Percentiles rank a stretch among this genome's conserved stretches.
These are phyloP conservation scores for Raffaelea albimanens DNA, from an alignment of 2,329 filamentous ascomycete genomes.

Conservation along the genomic window DNA sequence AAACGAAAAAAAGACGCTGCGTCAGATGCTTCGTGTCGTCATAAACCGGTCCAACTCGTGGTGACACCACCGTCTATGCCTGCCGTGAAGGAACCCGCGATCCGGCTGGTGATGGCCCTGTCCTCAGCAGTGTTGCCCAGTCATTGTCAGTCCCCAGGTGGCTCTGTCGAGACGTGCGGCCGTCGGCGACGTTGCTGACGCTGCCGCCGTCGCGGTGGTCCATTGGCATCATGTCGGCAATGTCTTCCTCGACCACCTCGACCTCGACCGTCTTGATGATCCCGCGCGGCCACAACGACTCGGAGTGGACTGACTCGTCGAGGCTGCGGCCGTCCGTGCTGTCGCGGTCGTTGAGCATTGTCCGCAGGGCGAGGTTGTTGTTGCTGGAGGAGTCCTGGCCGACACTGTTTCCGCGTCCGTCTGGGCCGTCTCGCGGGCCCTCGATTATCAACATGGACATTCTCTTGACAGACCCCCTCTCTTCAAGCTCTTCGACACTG, in stretches of 20 bases:
- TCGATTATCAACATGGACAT: slow-evolving; percentile 19
- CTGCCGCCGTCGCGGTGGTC: too few relatives aligned
- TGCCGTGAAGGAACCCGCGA: too few relatives aligned
- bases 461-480: slow-evolving; percentile 10
- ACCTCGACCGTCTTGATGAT: slow-evolving; percentile 30
- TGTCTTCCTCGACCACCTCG: slow-evolving; percentile 24
- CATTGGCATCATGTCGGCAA: slow-evolving; percentile 16
- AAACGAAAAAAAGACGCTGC: too few relatives aligned
- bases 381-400: neutral
- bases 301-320: slow-evolving; percentile 4
- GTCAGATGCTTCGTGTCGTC: too few relatives aligned
- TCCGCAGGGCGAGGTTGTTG: slow-evolving; percentile 1
- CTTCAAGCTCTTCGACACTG: too few relatives aligned
- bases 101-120: too few relatives aligned
- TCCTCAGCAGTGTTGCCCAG: too few relatives aligned
- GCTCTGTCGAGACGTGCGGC: too few relatives aligned
- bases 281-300: slow-evolving; percentile 21
- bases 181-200: too few relatives aligned
- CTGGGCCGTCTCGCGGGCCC: slow-evolving; percentile 14
- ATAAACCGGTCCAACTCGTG: too few relatives aligned
- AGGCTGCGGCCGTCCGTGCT: neutral
- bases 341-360: neutral
- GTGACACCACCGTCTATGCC: too few relatives aligned
- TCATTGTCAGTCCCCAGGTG: too few relatives aligned
- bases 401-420: neutral